phyloP scores from a whole-genome alignment of 2,329 filamentous ascomycete genomes.

The Penicillium griseofulvum region DNA sequence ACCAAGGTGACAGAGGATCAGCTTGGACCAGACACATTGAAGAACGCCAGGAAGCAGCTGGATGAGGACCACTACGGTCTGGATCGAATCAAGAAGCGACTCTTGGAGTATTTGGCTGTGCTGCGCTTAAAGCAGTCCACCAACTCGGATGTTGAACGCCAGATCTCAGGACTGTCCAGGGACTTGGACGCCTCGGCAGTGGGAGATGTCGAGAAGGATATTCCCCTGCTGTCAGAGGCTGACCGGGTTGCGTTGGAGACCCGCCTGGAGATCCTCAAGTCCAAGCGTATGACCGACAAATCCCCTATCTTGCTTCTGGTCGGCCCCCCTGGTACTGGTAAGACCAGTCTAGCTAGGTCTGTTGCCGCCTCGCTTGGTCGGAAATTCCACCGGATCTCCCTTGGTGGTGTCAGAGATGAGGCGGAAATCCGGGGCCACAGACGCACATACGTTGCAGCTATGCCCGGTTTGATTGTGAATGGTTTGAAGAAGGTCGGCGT shows the following conservation, averaged over 20 bases:
- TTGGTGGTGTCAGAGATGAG: conserved; percentile 93
- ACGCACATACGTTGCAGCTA: conserved; percentile 95
- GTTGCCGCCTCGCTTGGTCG: conserved; percentile 87
- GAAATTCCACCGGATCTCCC: conserved; percentile 95
- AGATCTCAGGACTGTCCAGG: conserved; percentile 60
- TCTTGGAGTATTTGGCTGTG: conserved; percentile 95
- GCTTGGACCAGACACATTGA: conserved; percentile 75
- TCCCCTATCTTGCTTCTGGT: conserved; percentile 92
- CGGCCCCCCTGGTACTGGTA: conserved; percentile 90
- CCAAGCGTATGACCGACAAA: conserved; percentile 86
- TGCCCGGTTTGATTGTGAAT: conserved; percentile 93
- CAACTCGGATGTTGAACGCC: conserved; percentile 76
- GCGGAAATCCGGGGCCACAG: conserved; percentile 95
- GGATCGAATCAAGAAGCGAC: conserved; percentile 93
- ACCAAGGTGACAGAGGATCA: conserved; percentile 78
- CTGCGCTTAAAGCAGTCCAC: conserved; percentile 89
- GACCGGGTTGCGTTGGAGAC: conserved; percentile 51
- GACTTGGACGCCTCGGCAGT: conserved; percentile 40
- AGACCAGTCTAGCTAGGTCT: conserved; percentile 91
- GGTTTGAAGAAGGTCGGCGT: conserved; percentile 94
- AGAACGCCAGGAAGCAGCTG: conserved; percentile 79
- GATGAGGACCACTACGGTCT: conserved; percentile 96
- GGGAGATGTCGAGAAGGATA: conserved; percentile 57
- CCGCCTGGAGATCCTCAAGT: conserved; percentile 72
- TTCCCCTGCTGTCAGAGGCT: conserved; percentile 48